Percentiles rank a stretch among this genome's conserved stretches.
Evolutionary conservation across 73 alveolate genomes (phyloP).

Genomic region (Blepharisma stoltei): DNA sequence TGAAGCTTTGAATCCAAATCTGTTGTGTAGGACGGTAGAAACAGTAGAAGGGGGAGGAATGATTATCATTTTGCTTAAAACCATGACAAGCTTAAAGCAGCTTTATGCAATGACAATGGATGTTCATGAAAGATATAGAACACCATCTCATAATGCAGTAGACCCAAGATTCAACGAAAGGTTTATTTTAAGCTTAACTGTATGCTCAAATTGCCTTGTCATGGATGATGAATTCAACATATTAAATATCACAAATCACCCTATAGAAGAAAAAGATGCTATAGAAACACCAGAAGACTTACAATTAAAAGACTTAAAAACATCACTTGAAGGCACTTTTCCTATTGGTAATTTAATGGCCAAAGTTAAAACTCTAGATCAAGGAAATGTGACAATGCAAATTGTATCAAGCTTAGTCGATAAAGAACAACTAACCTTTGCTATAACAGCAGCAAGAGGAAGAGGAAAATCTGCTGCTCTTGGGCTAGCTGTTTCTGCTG

Average conservation of each 20-base stretch:
- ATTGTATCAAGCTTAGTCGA: slow-evolving; percentile 56
- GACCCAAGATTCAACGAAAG: slow-evolving; percentile 99
- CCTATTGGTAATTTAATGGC: slow-evolving; percentile 86
- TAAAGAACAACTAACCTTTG: slow-evolving; percentile 90
- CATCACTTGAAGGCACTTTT: slow-evolving; percentile 63
- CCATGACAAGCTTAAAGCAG: slow-evolving; percentile 96
- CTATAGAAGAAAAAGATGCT: slow-evolving; percentile 58
- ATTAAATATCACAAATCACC: slow-evolving; percentile 88
- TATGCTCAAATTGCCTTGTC: slow-evolving; percentile 81
- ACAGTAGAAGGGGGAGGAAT: slow-evolving; percentile 98
- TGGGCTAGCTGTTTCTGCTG: slow-evolving; percentile 97
- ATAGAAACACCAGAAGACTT: slow-evolving; percentile 31
- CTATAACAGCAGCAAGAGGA: slow-evolving; percentile 99
- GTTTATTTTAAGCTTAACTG: slow-evolving; percentile 83
- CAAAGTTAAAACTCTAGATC: slow-evolving; percentile 94
- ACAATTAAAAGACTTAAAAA: slow-evolving; percentile 66
- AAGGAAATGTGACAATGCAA: slow-evolving; percentile 67
- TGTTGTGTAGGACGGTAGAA: slow-evolving; percentile 98
- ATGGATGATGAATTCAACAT: slow-evolving; percentile 99
- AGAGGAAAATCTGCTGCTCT: slow-evolving; percentile 94
- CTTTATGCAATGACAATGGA: slow-evolving; percentile 97
- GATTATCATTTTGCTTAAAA: slow-evolving; percentile 86
- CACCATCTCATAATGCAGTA: slow-evolving; percentile 83
- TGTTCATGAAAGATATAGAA: slow-evolving; percentile 92
- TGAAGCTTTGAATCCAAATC: slow-evolving; percentile 99